Conservation (phyloP, 176 grass and related monocot genomes). For the Elymus sibiricus region DNA sequence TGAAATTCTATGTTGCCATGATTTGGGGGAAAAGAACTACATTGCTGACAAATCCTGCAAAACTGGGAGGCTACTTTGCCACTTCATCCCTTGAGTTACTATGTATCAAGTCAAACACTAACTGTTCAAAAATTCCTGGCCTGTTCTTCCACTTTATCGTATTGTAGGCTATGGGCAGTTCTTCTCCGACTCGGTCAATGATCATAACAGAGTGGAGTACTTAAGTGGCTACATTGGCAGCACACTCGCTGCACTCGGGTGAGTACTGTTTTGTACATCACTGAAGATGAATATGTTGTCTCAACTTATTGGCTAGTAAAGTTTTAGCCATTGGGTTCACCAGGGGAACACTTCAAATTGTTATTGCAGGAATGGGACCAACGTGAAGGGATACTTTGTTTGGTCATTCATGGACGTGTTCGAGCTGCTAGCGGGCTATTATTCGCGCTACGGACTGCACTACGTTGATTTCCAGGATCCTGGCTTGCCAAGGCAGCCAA, state of each 20-base stretch:
- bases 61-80: not conserved
- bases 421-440: conserved; percentile 52
- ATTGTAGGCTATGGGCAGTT: conserved; percentile 39
- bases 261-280: not conserved
- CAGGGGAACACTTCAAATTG: not conserved
- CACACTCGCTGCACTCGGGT: conserved; percentile 55
- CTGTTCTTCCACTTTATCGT: not conserved
- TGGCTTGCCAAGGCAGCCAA: conserved; percentile 36
- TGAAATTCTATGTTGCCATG: not conserved
- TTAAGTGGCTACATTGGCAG: conserved; percentile 56
- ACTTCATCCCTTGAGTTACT: not conserved
- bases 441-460: conserved; percentile 34
- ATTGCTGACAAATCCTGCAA: not conserved
- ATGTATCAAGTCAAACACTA: not conserved
- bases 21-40: not conserved
- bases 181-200: conserved; percentile 6
- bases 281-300: not conserved
- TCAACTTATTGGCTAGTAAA: not conserved
- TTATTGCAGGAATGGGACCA: conserved; percentile 48
- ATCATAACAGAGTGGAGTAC: conserved; percentile 51
- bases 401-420: conserved; percentile 75
- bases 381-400: conserved; percentile 69
- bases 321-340: not conserved
- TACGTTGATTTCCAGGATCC: conserved; percentile 45
- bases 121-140: not conserved